A percentile compares a stretch with the other conserved stretches of the same genome.
phyloP scores from a whole-genome alignment of 2,329 filamentous ascomycete species.

The Aspergillus sp. region DNA sequence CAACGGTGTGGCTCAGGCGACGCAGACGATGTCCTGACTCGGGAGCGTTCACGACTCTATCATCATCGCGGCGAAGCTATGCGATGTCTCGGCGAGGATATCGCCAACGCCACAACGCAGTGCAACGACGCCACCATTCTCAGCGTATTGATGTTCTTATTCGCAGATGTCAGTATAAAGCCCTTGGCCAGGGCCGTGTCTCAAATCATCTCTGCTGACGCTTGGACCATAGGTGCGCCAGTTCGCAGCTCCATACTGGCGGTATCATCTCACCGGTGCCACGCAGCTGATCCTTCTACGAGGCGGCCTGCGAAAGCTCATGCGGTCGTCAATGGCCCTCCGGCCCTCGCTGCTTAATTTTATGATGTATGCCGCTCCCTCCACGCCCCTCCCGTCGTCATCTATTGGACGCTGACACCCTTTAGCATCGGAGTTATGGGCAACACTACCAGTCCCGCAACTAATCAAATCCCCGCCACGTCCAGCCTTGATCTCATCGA shows the following conservation, averaged over 20 bases:
- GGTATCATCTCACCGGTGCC: slow-evolving; percentile 6
- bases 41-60: slow-evolving; percentile 1
- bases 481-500: not conserved
- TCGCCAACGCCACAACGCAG: not conserved
- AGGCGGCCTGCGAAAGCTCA: slow-evolving; percentile 1
- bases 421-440: slow-evolving; percentile 6
- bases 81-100: not conserved
- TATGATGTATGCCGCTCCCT: slow-evolving; percentile 4
- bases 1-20: not conserved
- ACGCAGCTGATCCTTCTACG: slow-evolving; percentile 6
- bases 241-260: slow-evolving; percentile 3
- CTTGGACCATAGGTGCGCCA: slow-evolving; percentile 1
- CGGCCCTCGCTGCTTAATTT: slow-evolving; percentile 3
- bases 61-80: slow-evolving; percentile 9
- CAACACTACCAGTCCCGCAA: slow-evolving; percentile 8
- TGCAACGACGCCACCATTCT: slow-evolving; percentile 3
- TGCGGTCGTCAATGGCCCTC: not conserved
- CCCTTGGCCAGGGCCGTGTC: too few species aligned
- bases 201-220: not conserved
- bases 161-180: slow-evolving; percentile 6
- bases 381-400: not conserved
- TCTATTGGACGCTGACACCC: not conserved
- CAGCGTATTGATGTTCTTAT: slow-evolving; percentile 8
- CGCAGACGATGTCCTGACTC: not conserved
- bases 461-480: slow-evolving; percentile 2